Evolutionary conservation across 2,329 filamentous ascomycete species (phyloP).

Genomic region (Trichoderma afroharzianum): DNA sequence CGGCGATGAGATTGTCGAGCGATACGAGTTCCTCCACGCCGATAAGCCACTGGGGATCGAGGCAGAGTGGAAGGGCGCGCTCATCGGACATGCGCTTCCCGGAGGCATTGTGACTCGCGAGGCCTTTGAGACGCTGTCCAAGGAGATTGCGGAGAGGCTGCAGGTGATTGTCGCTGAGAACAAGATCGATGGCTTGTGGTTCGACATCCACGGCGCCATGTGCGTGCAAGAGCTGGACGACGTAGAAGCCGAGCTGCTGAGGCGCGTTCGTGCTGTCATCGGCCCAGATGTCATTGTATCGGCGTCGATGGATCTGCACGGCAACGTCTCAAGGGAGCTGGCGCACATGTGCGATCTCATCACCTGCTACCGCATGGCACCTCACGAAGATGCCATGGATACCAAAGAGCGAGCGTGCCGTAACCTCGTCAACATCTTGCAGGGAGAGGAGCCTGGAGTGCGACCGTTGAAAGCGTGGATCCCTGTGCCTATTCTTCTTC

Average conservation of each 20-base stretch:
- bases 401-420: constrained; percentile 50
- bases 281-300: constrained; percentile 46
- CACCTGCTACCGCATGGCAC: constrained; percentile 52
- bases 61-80: constrained; percentile 47
- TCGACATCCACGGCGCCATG: constrained; percentile 56
- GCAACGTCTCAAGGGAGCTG: constrained; percentile 48
- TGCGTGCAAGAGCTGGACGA: constrained; percentile 49
- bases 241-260: constrained; percentile 44
- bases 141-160: constrained; percentile 40
- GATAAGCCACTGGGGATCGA: constrained; percentile 39
- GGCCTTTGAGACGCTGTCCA: constrained; percentile 43
- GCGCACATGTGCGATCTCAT: constrained; percentile 49
- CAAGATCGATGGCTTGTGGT: constrained; percentile 48
- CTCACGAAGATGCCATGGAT: constrained; percentile 48
- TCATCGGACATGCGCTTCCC: constrained; percentile 50
- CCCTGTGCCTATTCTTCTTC: constrained; percentile 48
- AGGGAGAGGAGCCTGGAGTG: constrained; percentile 20
- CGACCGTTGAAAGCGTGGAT: constrained; percentile 51
- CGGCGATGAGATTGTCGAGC: constrained; percentile 39
- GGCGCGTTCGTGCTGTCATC: constrained; percentile 42
- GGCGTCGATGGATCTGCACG: constrained; percentile 54
- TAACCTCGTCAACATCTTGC: constrained; percentile 43
- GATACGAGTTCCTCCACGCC: constrained; percentile 44
- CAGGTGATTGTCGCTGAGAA: constrained; percentile 31
- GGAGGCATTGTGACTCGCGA: constrained; percentile 45